Percentiles rank a stretch among this genome's conserved stretches.
Conservation (phyloP, 1,284 basidiomycete genomes). For the Cutaneotrichosporon cutaneum region DNA sequence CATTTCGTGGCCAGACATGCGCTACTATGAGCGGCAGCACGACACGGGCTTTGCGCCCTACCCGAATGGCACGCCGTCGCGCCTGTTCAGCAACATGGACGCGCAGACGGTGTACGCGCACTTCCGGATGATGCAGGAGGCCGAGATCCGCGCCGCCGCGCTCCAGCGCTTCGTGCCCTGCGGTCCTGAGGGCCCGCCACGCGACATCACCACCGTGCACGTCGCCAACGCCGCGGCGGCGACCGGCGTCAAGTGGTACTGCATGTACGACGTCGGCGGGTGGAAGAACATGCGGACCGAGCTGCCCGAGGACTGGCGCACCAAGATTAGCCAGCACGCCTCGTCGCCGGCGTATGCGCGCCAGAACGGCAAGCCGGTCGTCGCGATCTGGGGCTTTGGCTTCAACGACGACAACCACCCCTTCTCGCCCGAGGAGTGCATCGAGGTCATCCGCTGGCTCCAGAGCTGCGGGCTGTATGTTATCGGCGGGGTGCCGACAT, state of each 20-base stretch:
- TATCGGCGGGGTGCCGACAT: constrained; percentile 27
- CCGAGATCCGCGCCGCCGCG: constrained; percentile 25
- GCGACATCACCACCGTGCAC: constrained; percentile 17
- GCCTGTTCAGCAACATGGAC: constrained; percentile 22
- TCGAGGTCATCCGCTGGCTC: constrained; percentile 23
- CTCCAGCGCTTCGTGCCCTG: constrained; percentile 28
- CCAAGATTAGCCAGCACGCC: constrained; percentile 18
- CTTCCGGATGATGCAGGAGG: constrained; percentile 22
- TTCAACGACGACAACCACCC: constrained; percentile 23
- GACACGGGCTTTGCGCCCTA: constrained; percentile 6
- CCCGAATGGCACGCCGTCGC: constrained; percentile 12
- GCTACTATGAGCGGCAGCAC: constrained; percentile 18
- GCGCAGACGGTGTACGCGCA: constrained; percentile 18
- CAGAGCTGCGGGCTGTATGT: constrained; percentile 18
- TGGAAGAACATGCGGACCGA: constrained; percentile 20
- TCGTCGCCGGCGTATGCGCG: constrained; percentile 15
- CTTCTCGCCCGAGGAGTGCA: constrained; percentile 14
- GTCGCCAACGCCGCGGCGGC: constrained; percentile 15
- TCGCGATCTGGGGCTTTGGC: constrained; percentile 27
- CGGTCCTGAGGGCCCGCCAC: constrained; percentile 23
- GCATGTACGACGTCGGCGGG: constrained; percentile 25
- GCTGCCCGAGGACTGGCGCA: constrained; percentile 21
- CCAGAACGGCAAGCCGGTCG: constrained; percentile 25
- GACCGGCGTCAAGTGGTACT: constrained; percentile 25
- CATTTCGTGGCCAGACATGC: constrained; percentile 26